Percentiles rank a stretch among this genome's conserved stretches.
These are phyloP conservation scores for Paecilomyces sp. DNA, from an alignment of 2,329 filamentous ascomycete species.

Conservation along the genomic window DNA sequence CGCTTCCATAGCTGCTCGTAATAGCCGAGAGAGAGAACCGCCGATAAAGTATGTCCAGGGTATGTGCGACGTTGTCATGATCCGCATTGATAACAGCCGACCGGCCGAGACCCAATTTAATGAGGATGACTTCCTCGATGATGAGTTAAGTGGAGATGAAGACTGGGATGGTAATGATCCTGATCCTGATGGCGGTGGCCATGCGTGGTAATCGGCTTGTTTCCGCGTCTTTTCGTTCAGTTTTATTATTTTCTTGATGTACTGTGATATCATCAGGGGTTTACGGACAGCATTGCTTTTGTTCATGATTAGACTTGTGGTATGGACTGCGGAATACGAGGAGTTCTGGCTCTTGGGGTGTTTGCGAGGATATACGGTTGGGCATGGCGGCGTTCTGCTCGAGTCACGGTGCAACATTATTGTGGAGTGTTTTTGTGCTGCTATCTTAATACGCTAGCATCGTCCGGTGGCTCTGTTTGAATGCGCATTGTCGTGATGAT, in stretches of 20 bases:
- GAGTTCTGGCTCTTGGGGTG: neutral
- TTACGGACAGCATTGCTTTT: neutral
- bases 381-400: neutral
- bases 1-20: neutral
- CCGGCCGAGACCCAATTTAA: conserved; percentile 52
- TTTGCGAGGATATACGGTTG: neutral
- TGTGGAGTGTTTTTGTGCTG: neutral
- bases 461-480: neutral
- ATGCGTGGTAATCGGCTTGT: conserved; percentile 15
- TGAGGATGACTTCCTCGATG: conserved; percentile 55
- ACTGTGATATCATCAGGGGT: no score
- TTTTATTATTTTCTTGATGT: neutral
- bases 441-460: neutral
- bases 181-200: conserved; percentile 11
- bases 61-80: conserved; percentile 51
- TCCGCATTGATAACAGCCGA: conserved; percentile 56
- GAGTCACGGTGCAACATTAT: neutral
- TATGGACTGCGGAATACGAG: neutral
- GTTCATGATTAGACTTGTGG: neutral
- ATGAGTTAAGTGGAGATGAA: conserved; percentile 53
- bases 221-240: neutral
- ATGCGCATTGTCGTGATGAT: neutral
- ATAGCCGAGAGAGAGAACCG: conserved; percentile 1
- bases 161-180: conserved; percentile 51
- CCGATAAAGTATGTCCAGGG: conserved; percentile 40